These are phyloP conservation scores for Spencermartinsiella europaea DNA, from an alignment of 805 yeast genomes.

Conservation along the genomic window DNA sequence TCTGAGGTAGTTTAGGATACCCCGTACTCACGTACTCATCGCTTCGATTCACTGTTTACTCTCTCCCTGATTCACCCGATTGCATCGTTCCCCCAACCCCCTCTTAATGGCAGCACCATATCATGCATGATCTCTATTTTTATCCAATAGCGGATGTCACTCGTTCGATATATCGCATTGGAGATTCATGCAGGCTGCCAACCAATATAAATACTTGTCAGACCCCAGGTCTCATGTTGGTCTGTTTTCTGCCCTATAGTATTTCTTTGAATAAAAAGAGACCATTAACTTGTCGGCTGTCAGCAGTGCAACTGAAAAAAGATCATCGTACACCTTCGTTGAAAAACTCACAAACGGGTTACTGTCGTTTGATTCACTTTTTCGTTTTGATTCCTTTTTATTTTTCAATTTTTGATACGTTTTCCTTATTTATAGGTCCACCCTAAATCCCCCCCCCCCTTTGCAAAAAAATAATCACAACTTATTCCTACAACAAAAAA, in stretches of 20 bases:
- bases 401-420: background rate
- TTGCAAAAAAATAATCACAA: background rate
- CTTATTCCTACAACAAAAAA: background rate
- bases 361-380: background rate
- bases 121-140: background rate
- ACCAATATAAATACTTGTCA: background rate
- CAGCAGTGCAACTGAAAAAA: too few species aligned
- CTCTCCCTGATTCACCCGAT: too few species aligned
- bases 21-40: too few species aligned
- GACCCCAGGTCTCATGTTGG: background rate
- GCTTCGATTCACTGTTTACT: too few species aligned
- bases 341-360: too few species aligned
- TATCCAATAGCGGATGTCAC: background rate
- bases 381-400: background rate
- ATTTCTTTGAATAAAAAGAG: too few species aligned
- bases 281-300: too few species aligned
- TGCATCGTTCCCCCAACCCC: background rate
- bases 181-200: background rate
- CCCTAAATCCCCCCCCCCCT: too few species aligned
- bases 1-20: too few species aligned
- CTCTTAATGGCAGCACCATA: background rate
- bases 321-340: too few species aligned
- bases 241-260: background rate
- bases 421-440: background rate
- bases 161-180: background rate